These are phyloP conservation scores for Geopyxis carbonaria DNA, from an alignment of 495 filamentous ascomycete species.

Conservation along the genomic window DNA sequence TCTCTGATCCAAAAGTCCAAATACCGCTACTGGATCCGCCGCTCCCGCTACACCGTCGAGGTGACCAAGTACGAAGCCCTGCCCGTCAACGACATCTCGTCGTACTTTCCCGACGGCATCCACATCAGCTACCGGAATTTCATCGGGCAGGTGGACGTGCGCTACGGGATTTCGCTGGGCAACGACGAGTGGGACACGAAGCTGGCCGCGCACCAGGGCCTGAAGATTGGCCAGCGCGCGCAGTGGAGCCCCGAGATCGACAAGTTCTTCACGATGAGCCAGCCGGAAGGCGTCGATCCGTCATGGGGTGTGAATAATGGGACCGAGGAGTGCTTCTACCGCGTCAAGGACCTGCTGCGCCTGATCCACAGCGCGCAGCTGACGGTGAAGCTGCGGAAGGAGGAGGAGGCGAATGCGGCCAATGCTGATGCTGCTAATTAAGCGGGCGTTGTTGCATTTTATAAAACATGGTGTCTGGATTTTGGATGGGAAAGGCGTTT, in stretches of 20 bases:
- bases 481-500: too few species aligned
- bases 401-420: too few species aligned
- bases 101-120: conserved; percentile 8
- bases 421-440: too few species aligned
- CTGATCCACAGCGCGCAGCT: too few species aligned
- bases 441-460: too few species aligned
- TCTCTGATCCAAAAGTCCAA: conserved; percentile 22
- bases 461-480: too few species aligned
- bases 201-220: conserved; percentile 9
- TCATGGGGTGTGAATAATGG: neutral
- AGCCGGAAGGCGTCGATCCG: neutral
- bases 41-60: conserved; percentile 20
- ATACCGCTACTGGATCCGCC: conserved; percentile 17
- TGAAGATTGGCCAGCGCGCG: conserved; percentile 12
- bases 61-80: conserved; percentile 22
- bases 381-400: too few species aligned
- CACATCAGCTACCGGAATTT: conserved; percentile 15
- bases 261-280: conserved; percentile 9
- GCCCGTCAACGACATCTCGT: conserved; percentile 9
- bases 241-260: conserved; percentile 16
- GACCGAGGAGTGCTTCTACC: neutral
- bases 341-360: neutral
- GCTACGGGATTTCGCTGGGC: conserved; percentile 17
- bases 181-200: conserved; percentile 14
- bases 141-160: conserved; percentile 10